A percentile compares a stretch with the other conserved stretches of the same genome.
Evolutionary conservation across 208 protist species (phyloP).

Genomic region (Trypanosomatidae sp.): DNA sequence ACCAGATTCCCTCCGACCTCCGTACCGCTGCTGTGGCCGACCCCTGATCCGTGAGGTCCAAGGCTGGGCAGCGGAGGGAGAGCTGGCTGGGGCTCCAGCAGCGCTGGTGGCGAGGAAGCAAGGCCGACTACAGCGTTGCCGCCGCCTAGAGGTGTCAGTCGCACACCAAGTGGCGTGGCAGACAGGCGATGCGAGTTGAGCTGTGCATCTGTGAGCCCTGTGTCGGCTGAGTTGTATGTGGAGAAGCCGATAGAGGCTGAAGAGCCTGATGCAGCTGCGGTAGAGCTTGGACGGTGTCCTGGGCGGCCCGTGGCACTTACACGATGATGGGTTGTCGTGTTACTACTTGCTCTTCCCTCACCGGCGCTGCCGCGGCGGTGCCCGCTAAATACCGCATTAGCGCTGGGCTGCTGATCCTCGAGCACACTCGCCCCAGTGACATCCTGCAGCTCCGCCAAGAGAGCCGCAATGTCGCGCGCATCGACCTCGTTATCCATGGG

Average conservation of each 20-base stretch:
- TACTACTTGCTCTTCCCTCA: slow-evolving; percentile 2
- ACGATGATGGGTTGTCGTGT: not conserved
- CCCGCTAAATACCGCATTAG: not conserved
- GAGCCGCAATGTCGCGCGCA: slow-evolving; percentile 48
- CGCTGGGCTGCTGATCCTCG: slow-evolving; percentile 20
- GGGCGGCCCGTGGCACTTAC: not conserved
- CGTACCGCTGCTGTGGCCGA: not conserved
- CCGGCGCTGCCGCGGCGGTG: slow-evolving; percentile 12
- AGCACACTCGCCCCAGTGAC: slow-evolving; percentile 24
- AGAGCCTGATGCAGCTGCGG: not conserved
- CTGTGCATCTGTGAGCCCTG: slow-evolving; percentile 16
- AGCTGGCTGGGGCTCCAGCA: slow-evolving; percentile 5
- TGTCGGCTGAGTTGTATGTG: slow-evolving; percentile 37
- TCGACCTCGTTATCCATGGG: slow-evolving; percentile 19
- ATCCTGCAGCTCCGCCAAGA: slow-evolving; percentile 65
- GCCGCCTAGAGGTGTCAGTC: slow-evolving; percentile 11
- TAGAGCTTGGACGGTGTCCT: not conserved
- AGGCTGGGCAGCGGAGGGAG: slow-evolving; percentile 24
- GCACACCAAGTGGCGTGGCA: slow-evolving; percentile 21
- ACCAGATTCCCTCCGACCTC: not conserved
- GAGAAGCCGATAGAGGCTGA: slow-evolving; percentile 35
- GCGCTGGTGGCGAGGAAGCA: not conserved
- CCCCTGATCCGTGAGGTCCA: not conserved
- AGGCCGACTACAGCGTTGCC: not conserved
- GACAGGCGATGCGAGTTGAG: slow-evolving; percentile 13